These are phyloP conservation scores for Lagenidium giganteum DNA, from an alignment of 352 stramenopile genomes.

Conservation along the genomic window DNA sequence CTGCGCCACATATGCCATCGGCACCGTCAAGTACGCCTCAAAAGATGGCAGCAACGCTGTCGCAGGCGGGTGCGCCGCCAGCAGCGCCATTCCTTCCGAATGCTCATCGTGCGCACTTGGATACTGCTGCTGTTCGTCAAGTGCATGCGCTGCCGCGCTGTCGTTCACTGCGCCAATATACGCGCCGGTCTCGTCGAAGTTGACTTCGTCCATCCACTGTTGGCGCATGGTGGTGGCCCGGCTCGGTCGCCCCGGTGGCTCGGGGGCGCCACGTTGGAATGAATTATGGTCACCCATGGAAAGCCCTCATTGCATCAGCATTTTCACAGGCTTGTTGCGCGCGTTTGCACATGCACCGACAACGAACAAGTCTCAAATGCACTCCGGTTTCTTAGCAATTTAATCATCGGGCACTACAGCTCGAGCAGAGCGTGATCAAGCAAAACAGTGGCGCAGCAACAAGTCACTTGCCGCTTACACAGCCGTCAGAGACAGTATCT, in stretches of 20 bases:
- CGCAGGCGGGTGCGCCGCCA: background rate
- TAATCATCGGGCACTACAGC: conserved; percentile 27
- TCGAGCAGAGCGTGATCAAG: background rate
- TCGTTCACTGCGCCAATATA: conserved; percentile 9
- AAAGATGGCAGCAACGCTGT: conserved; percentile 8
- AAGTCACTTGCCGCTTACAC: too few species aligned
- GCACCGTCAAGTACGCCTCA: conserved; percentile 21
- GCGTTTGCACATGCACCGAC: background rate
- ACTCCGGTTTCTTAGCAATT: conserved; percentile 24
- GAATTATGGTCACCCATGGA: background rate
- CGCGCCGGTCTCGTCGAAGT: conserved; percentile 21
- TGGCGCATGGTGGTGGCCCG: conserved; percentile 3
- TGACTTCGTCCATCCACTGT: conserved; percentile 12
- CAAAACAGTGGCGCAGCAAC: background rate
- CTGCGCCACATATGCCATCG: conserved; percentile 12
- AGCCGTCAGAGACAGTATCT: too few species aligned
- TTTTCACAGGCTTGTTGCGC: too few species aligned
- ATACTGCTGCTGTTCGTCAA: background rate
- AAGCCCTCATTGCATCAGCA: too few species aligned
- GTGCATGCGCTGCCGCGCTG: background rate
- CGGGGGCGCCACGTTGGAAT: background rate
- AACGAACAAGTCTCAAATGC: conserved; percentile 18
- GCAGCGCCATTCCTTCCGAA: background rate
- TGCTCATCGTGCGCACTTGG: background rate
- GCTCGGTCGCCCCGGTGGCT: background rate